Evolutionary conservation across 2,329 filamentous ascomycete genomes (phyloP).

Genomic region (Aspergillus felis): DNA sequence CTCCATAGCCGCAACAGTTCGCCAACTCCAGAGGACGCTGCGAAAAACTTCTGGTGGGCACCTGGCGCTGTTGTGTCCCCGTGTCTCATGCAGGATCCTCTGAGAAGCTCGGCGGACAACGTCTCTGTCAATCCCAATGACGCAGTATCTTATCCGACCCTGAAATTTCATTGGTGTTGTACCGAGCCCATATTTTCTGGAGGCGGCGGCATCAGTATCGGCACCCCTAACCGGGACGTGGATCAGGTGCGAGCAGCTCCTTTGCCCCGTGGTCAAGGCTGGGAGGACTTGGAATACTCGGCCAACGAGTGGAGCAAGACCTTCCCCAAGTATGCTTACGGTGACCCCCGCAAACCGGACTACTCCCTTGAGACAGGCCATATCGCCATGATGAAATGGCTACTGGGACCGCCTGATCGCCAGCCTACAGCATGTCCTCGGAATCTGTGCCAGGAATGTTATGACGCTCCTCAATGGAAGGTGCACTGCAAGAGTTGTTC

Average conservation of each 20-base stretch:
- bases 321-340: constrained; percentile 38
- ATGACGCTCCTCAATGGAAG: constrained; percentile 56
- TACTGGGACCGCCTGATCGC: constrained; percentile 46
- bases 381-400: constrained; percentile 43
- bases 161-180: constrained; percentile 59
- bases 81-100: constrained; percentile 55
- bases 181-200: constrained; percentile 58
- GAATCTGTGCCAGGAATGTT: constrained; percentile 56
- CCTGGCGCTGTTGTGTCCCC: constrained; percentile 53
- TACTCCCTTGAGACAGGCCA: constrained; percentile 39
- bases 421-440: constrained; percentile 49
- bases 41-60: constrained; percentile 56
- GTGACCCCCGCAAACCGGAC: constrained; percentile 36
- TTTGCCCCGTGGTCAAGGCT: constrained; percentile 51
- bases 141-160: constrained; percentile 42
- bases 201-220: constrained; percentile 56
- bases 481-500: constrained; percentile 57
- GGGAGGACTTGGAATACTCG: constrained; percentile 53
- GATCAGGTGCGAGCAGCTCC: constrained; percentile 56
- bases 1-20: constrained; percentile 23
- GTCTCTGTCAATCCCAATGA: constrained; percentile 33
- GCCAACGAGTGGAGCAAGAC: constrained; percentile 40
- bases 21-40: constrained; percentile 8
- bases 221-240: constrained; percentile 51
- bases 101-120: constrained; percentile 25